Conservation (phyloP, 495 filamentous ascomycete genomes). For the Penicillium pulvis region DNA sequence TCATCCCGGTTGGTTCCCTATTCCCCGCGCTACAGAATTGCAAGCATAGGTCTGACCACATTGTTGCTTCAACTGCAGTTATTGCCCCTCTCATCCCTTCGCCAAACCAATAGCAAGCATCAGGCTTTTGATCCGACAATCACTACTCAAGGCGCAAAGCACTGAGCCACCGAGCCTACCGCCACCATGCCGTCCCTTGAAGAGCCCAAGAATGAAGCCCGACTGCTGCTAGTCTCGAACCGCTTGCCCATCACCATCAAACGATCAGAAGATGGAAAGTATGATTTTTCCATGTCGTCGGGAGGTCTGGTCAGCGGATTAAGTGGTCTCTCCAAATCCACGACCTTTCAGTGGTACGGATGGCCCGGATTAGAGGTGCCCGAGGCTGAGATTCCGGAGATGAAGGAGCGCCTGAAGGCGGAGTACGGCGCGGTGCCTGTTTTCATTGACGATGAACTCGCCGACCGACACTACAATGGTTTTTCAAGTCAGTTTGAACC, state of each 20-base stretch:
- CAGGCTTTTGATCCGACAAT: not conserved
- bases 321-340: slow-evolving; percentile 85
- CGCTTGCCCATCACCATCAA: slow-evolving; percentile 95
- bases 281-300: slow-evolving; percentile 92
- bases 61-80: slow-evolving; percentile 1
- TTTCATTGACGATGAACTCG: slow-evolving; percentile 76
- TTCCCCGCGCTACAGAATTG: slow-evolving; percentile 14
- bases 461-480: slow-evolving; percentile 82
- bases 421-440: slow-evolving; percentile 75
- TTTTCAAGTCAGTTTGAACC: slow-evolving; percentile 69
- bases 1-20: slow-evolving; percentile 8
- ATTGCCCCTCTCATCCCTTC: not conserved
- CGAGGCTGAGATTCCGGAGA: slow-evolving; percentile 62
- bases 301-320: slow-evolving; percentile 91
- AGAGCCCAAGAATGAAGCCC: slow-evolving; percentile 37
- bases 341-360: slow-evolving; percentile 95
- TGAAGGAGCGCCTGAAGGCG: slow-evolving; percentile 68
- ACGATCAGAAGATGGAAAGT: slow-evolving; percentile 77
- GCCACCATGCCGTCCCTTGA: slow-evolving; percentile 40
- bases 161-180: slow-evolving; percentile 5
- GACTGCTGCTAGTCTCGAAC: slow-evolving; percentile 86
- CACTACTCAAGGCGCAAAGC: not conserved
- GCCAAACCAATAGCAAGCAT: not conserved
- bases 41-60: slow-evolving; percentile 12
- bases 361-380: slow-evolving; percentile 92